phyloP scores from a whole-genome alignment of 805 yeast genomes.

The Hermanozyma aechmeae region DNA sequence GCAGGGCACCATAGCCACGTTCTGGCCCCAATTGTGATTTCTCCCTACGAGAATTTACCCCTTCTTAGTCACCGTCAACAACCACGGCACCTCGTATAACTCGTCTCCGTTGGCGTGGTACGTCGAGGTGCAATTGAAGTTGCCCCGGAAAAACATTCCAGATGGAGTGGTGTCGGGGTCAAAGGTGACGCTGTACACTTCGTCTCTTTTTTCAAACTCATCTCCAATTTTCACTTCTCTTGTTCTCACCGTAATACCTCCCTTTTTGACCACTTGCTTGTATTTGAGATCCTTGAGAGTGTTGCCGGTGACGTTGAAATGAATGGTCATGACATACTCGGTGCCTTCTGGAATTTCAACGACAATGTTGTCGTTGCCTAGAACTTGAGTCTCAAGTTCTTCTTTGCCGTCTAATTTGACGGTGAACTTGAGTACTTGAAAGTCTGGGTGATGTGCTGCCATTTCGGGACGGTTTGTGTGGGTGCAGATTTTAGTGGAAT shows the following conservation, averaged over 20 bases:
- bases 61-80: constrained; percentile 24
- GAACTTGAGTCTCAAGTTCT: constrained; percentile 15
- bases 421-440: constrained; percentile 21
- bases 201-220: constrained; percentile 23
- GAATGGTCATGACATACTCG: constrained; percentile 21
- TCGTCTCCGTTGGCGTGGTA: constrained; percentile 24
- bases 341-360: constrained; percentile 29
- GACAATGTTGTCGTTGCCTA: constrained; percentile 17
- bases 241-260: constrained; percentile 22
- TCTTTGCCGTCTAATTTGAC: constrained; percentile 19
- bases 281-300: constrained; percentile 21
- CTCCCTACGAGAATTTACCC: no score
- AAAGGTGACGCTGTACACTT: constrained; percentile 18
- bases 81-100: constrained; percentile 22
- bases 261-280: constrained; percentile 27
- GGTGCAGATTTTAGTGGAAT: no score
- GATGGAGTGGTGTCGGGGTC: constrained; percentile 28
- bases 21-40: no score
- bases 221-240: constrained; percentile 23
- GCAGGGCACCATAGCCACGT: no score
- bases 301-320: constrained; percentile 21
- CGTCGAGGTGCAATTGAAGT: constrained; percentile 20
- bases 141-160: constrained; percentile 30
- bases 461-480: not conserved
- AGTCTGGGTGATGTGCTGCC: constrained; percentile 17